Evolutionary conservation across 2,329 filamentous ascomycete genomes (phyloP).

Genomic region (Cadophora gregata): DNA sequence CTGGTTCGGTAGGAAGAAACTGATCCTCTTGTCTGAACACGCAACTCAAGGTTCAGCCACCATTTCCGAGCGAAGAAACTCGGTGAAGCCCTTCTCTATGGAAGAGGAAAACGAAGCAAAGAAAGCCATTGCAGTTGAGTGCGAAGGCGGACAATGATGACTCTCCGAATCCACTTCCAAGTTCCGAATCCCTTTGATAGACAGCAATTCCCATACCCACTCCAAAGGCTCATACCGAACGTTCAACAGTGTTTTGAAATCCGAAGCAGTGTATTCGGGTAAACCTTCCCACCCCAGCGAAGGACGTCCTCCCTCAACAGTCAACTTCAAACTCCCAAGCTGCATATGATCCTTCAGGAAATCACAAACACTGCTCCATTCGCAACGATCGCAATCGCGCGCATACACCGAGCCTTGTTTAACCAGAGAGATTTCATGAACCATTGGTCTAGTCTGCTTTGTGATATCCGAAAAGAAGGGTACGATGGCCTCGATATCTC

Average conservation of each 20-base stretch:
- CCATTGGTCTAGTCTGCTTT: conserved; percentile 51
- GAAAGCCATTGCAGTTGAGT: conserved; percentile 60
- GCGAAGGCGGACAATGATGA: conserved; percentile 58
- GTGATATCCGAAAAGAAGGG: conserved; percentile 65
- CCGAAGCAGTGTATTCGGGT: conserved; percentile 50
- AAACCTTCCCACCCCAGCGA: conserved; percentile 55
- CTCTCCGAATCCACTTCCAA: conserved; percentile 60
- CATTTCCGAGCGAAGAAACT: conserved; percentile 55
- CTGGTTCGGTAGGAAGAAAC: neutral
- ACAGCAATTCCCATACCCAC: conserved; percentile 62
- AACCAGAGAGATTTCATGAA: conserved; percentile 58
- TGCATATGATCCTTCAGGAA: conserved; percentile 50
- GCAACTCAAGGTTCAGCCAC: conserved; percentile 23
- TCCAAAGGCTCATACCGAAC: conserved; percentile 55
- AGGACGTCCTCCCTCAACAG: conserved; percentile 61
- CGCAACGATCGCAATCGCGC: conserved; percentile 60
- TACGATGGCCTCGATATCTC: conserved; percentile 63
- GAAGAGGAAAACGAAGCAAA: conserved; percentile 66
- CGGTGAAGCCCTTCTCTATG: conserved; percentile 60
- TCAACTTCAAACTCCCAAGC: conserved; percentile 54
- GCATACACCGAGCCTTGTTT: conserved; percentile 60
- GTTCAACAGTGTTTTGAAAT: conserved; percentile 54
- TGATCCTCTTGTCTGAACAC: neutral
- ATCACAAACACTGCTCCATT: conserved; percentile 60
- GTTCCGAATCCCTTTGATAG: conserved; percentile 54